Evolutionary conservation across 805 yeast species (phyloP).

Genomic region (Cyberlindnera sargentensis): DNA sequence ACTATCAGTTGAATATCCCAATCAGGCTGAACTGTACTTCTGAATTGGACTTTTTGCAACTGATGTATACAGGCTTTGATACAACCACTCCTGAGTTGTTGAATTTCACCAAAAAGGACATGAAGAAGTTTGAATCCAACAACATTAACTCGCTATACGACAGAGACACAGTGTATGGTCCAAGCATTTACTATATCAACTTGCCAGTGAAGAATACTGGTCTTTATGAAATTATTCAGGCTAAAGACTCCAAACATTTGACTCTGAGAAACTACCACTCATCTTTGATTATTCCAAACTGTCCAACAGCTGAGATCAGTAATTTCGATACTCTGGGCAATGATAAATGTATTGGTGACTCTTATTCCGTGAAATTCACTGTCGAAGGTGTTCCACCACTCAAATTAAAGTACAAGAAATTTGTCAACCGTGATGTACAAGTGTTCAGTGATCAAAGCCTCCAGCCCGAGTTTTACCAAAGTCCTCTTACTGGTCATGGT

Average conservation of each 20-base stretch:
- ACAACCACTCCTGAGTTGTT: slow-evolving; percentile 39
- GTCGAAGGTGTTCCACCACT: slow-evolving; percentile 78
- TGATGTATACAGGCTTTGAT: slow-evolving; percentile 52
- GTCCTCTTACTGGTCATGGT: slow-evolving; percentile 38
- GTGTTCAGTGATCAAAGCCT: slow-evolving; percentile 35
- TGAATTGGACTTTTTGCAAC: slow-evolving; percentile 58
- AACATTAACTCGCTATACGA: slow-evolving; percentile 18
- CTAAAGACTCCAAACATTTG: slow-evolving; percentile 58
- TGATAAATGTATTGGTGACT: slow-evolving; percentile 59
- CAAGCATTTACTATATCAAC: slow-evolving; percentile 48
- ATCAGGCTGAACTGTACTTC: slow-evolving; percentile 74
- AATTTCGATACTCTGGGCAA: slow-evolving; percentile 25
- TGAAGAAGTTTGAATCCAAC: slow-evolving; percentile 31
- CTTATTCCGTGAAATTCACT: slow-evolving; percentile 44
- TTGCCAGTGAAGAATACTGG: slow-evolving; percentile 69
- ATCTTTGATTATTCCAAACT: slow-evolving; percentile 59
- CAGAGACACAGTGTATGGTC: slow-evolving; percentile 20
- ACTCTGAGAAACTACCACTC: slow-evolving; percentile 54
- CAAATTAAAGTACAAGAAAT: slow-evolving; percentile 47
- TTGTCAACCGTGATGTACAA: slow-evolving; percentile 30
- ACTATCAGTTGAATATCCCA: slow-evolving; percentile 46
- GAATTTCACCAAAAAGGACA: slow-evolving; percentile 51
- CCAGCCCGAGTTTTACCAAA: slow-evolving; percentile 44
- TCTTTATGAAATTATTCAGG: slow-evolving; percentile 60
- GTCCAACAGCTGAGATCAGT: slow-evolving; percentile 65